Conservation (phyloP, 192 early-diverging fungal genomes). For the Backusella psychrophila region DNA sequence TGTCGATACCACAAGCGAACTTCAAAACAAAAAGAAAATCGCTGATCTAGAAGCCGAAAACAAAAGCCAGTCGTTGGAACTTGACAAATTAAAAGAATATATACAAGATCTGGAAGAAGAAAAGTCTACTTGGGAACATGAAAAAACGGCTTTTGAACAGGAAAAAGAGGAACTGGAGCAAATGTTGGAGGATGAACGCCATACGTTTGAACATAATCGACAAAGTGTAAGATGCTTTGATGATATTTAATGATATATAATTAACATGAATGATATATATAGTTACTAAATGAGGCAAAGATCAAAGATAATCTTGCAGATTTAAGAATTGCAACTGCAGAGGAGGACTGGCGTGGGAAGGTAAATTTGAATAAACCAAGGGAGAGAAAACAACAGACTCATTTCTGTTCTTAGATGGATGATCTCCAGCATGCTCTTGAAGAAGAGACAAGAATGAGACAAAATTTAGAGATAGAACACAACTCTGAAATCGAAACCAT, state of each 20-base stretch:
- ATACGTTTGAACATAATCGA: constrained; percentile 27
- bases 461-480: background rate
- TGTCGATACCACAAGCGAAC: background rate
- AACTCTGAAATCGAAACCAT: background rate
- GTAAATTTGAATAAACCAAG: background rate
- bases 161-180: constrained; percentile 27
- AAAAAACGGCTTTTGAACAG: background rate
- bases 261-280: background rate
- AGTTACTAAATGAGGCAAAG: constrained; percentile 35
- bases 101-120: background rate
- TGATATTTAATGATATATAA: no score
- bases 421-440: background rate
- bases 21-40: background rate
- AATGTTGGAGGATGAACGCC: constrained; percentile 32
- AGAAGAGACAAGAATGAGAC: background rate
- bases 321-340: constrained; percentile 32
- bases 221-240: constrained; percentile 23
- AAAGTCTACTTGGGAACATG: background rate
- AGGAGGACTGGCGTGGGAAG: constrained; percentile 25
- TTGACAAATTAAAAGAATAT: background rate
- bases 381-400: background rate
- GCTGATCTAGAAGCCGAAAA: background rate
- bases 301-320: constrained; percentile 36
- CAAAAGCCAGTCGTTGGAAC: background rate
- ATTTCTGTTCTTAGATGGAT: background rate